Base-by-base conservation (phyloP, 164 flowering plant species). In the Nymphaea colorata region DNA sequence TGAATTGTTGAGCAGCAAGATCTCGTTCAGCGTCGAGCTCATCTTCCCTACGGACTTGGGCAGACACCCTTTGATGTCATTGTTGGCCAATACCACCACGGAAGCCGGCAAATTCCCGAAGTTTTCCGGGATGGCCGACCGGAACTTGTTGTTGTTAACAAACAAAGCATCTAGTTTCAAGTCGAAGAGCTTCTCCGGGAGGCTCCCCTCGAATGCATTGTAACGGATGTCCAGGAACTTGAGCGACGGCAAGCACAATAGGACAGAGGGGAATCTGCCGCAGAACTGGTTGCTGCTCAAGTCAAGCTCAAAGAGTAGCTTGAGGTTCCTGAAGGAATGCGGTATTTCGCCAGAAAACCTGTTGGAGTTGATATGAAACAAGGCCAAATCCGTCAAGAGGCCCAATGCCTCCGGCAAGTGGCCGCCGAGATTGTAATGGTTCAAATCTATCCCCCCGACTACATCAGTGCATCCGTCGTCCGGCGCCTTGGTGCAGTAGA, bases 381-480 rank as follows among this genome's bases (percentile, higher is more conserved):
- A 74, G 4, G 93, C 82, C 3, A 91, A 82, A 71, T 91, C 95
- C 6, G 80, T 67, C 17, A 91, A 79, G 43, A 87, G 85, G 51
- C 93, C 88, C 4, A 91, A 87, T 4, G 85, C 83, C 44, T 85
- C 83, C 2, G 91, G 87, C 51, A 91, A 68, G 16, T 59, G 53
- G 1, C 95, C 95, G 4, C 79, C 59, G 42, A 91, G 80, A 61
- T 79, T 43, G 12, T 72, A 90, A 43, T 87, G 90, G 82, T 89
- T 91, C 2, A 91, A 77, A 76, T 89, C 97, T 4, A 91, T 82
- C 3, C 95, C 97, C 3, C 90, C 93, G 17, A 91, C 95, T 3
- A 92, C 87, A 10, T 42, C 43, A 74, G 70, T 41, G 66, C 76
- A 44, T 17, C 87, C 82, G 64, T 89, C 77, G 67, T 86, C 87